Evolutionary conservation across 2,329 filamentous ascomycete species (phyloP).

Genomic region (Phialophora tarda): DNA sequence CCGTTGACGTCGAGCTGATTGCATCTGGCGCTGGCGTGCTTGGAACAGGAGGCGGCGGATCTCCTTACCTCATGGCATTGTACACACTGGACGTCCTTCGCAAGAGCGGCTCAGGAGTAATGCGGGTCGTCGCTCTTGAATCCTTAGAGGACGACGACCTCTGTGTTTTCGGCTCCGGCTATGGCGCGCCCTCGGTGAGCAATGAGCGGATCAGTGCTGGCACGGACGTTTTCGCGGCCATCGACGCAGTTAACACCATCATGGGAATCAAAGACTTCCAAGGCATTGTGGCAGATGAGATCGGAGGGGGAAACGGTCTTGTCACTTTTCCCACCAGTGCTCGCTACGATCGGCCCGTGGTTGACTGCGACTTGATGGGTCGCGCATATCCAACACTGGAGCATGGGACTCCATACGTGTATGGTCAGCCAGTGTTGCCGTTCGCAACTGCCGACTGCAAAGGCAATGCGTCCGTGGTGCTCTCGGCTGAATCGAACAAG

Average conservation of each 20-base stretch:
- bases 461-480: conserved; percentile 46
- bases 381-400: conserved; percentile 55
- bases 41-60: conserved; percentile 50
- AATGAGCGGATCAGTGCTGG: conserved; percentile 42
- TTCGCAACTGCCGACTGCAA: conserved; percentile 50
- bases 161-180: conserved; percentile 54
- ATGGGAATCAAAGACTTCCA: conserved; percentile 46
- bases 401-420: conserved; percentile 53
- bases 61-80: conserved; percentile 54
- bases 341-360: conserved; percentile 47
- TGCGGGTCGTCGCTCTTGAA: conserved; percentile 51
- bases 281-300: conserved; percentile 46
- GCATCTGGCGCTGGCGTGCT: conserved; percentile 48
- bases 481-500: conserved; percentile 40
- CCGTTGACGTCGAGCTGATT: conserved; percentile 48
- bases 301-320: conserved; percentile 50
- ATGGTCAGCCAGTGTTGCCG: conserved; percentile 49
- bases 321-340: conserved; percentile 42
- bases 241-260: conserved; percentile 48
- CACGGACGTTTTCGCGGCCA: conserved; percentile 39
- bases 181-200: conserved; percentile 47
- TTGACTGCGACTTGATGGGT: conserved; percentile 58
- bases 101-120: conserved; percentile 44
- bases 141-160: conserved; percentile 48
- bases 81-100: conserved; percentile 50